These are phyloP conservation scores for Trichosanthes truncata DNA, from an alignment of 306 rosid species.

Conservation along the genomic window DNA sequence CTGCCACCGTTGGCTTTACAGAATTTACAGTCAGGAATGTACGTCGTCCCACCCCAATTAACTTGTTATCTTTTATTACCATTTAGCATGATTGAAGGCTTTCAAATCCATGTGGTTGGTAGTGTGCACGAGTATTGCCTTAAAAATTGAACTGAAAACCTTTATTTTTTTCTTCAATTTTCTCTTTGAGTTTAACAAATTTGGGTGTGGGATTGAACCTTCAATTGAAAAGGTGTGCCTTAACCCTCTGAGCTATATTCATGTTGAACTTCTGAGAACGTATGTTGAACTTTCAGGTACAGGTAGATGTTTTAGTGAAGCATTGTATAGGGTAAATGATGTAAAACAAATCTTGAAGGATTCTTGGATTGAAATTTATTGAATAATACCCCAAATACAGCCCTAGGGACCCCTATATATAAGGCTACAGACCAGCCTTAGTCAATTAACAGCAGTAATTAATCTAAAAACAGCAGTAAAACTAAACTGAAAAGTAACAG, in stretches of 20 bases:
- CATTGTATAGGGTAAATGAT: not conserved
- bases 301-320: not conserved
- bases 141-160: not conserved
- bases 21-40: constrained; percentile 40
- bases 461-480: no score
- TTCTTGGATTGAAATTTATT: no score
- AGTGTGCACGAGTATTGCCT: not conserved
- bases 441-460: no score
- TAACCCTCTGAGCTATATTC: no score
- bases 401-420: no score
- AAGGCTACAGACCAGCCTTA: no score
- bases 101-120: not conserved
- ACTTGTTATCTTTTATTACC: not conserved
- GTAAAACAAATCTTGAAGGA: no score
- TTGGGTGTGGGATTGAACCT: not conserved
- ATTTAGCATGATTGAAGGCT: not conserved
- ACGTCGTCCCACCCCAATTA: constrained; percentile 2
- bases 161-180: not conserved
- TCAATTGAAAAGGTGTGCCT: not conserved
- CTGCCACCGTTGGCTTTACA: constrained; percentile 46
- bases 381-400: no score
- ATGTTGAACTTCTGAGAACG: no score
- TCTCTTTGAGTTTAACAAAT: not conserved
- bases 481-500: no score
- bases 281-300: not conserved